A percentile compares a stretch with the other conserved stretches of the same genome.
Evolutionary conservation across 108 stramenopile species (phyloP).

Genomic region (Schizochytrium sp.): DNA sequence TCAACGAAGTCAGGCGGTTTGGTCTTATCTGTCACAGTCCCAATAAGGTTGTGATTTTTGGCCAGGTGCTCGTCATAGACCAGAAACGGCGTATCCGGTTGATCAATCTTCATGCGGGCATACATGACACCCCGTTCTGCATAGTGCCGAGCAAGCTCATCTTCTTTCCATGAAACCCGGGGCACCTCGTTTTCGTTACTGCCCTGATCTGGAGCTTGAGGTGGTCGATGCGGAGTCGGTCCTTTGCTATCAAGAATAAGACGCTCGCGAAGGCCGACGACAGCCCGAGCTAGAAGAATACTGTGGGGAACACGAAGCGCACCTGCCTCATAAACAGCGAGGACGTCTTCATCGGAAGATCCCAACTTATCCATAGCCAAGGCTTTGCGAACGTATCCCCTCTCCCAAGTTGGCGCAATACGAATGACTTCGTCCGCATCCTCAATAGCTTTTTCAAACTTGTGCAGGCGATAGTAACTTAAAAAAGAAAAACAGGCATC

Average conservation of each 20-base stretch:
- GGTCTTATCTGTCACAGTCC: not conserved
- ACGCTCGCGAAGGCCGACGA: not conserved
- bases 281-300: not conserved
- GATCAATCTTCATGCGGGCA: slow-evolving; percentile 56
- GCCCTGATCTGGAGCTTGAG: not conserved
- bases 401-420: slow-evolving; percentile 16
- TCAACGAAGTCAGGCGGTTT: slow-evolving; percentile 45
- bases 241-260: not conserved
- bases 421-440: slow-evolving; percentile 31
- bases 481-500: not conserved
- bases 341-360: not conserved
- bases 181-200: not conserved
- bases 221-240: not conserved
- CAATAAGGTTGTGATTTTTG: slow-evolving; percentile 18
- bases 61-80: slow-evolving; percentile 46
- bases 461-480: slow-evolving; percentile 23
- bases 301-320: not conserved
- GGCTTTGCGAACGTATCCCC: slow-evolving; percentile 16
- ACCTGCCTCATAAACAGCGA: slow-evolving; percentile 25
- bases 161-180: slow-evolving; percentile 30
- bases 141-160: not conserved
- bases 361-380: slow-evolving; percentile 44
- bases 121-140: slow-evolving; percentile 53
- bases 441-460: not conserved
- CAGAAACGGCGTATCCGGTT: slow-evolving; percentile 38